phyloP scores from a whole-genome alignment of 2,329 filamentous ascomycete species.

The Amphichorda felina region DNA sequence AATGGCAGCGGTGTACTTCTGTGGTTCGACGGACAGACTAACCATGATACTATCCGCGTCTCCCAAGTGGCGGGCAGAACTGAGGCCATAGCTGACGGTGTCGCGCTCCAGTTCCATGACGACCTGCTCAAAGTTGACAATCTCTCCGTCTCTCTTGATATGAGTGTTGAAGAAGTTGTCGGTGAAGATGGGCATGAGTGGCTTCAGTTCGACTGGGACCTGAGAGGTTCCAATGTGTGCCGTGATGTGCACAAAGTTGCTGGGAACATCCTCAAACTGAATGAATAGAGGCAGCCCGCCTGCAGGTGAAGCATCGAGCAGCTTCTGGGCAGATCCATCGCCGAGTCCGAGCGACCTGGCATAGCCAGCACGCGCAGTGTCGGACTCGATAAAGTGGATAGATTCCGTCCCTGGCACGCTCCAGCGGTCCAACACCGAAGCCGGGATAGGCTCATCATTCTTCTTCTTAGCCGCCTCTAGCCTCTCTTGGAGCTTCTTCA shows the following conservation, averaged over 20 bases:
- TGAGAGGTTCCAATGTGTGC: conserved; percentile 68
- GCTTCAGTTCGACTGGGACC: conserved; percentile 72
- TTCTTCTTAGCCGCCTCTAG: conserved; percentile 76
- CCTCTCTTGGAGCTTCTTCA: conserved; percentile 61
- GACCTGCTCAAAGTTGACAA: conserved; percentile 80
- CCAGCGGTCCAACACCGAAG: conserved; percentile 69
- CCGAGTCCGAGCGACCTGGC: conserved; percentile 59
- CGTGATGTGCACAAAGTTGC: conserved; percentile 81
- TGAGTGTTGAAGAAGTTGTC: conserved; percentile 95
- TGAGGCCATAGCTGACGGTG: conserved; percentile 73
- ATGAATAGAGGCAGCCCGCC: conserved; percentile 68
- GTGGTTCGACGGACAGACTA: conserved; percentile 73
- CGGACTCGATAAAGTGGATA: conserved; percentile 88
- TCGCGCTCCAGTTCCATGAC: conserved; percentile 86
- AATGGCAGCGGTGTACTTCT: conserved; percentile 75
- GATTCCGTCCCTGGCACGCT: conserved; percentile 75
- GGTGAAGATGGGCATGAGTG: conserved; percentile 71
- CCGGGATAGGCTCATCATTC: conserved; percentile 80
- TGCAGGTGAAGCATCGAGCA: conserved; percentile 57
- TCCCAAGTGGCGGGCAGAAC: conserved; percentile 54
- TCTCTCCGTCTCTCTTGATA: conserved; percentile 62
- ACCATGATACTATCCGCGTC: conserved; percentile 76
- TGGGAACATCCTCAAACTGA: conserved; percentile 92
- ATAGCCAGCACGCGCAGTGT: conserved; percentile 69
- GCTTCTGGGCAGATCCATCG: conserved; percentile 59